Base-by-base conservation (phyloP, 1,284 basidiomycete genomes). In the Nidula niveotomentosa region DNA sequence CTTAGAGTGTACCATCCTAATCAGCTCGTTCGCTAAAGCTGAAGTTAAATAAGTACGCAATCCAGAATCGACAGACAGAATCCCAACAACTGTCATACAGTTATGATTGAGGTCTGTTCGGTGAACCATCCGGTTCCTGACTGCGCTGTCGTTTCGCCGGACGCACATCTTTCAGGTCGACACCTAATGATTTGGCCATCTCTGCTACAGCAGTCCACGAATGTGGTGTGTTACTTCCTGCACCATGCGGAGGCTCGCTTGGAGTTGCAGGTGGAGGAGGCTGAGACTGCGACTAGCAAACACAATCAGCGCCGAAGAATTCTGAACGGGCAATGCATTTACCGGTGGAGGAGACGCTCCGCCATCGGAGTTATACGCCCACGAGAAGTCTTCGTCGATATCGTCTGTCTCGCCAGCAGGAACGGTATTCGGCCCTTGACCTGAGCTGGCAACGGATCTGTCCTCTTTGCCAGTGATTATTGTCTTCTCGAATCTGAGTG, bases 401-500 rank as follows among this genome's bases (percentile, higher is more conserved):
- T 53, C 49, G 18, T 56, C 53, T 15, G 54, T 58, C 33, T 53
- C 52, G 18, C 55, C 45, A 45, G 36, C 49, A 33, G 30, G 8
- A 36, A 52, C 39, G 12, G 10, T 39, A n/a, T 51, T 13, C 23
- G 8, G 10, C 10, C 37, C 15, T 17, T n/a, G 15, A 6, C 12
- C n/a, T 52, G 37, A 13, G 15, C 23, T n/a, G n/a, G 8, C 10
- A 0, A n/a, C 4, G 10, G 10, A 6, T 10, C 3, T 12, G 10
- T 45, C 51, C 12, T 30, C 15, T 15, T 7, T 34, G 9, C 18
- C 41, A 3, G 18, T 13, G 8, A 10, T 9, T 3, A 52, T 52
- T 3, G 43, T 46, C 54, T 65, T 72, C 51, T 77, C 72, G 61
- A 86, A 86, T 47, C 63, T 69, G 65, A 86, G 70, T 5, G 67